These are phyloP conservation scores for Canna indica DNA, from an alignment of 176 grass and related monocot genomes.

Conservation along the genomic window DNA sequence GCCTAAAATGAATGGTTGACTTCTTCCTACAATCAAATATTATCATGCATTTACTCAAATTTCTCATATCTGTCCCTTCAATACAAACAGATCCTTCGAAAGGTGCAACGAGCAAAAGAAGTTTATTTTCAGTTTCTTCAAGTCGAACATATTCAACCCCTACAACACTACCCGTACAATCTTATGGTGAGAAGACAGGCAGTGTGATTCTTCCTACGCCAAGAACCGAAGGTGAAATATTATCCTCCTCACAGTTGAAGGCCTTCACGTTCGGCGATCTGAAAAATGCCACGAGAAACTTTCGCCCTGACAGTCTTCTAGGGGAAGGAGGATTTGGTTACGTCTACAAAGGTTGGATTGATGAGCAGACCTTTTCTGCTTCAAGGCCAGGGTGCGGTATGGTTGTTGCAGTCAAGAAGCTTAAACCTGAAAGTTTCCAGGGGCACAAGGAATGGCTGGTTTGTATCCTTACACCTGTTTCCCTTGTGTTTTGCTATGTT, in stretches of 20 bases:
- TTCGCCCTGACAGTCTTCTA: constrained; percentile 18
- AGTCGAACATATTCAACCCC: constrained; percentile 12
- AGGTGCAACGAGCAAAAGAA: background rate
- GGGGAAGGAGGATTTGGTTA: constrained; percentile 28
- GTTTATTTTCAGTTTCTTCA: constrained; percentile 13
- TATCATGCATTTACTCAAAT: background rate
- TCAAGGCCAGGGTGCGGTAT: constrained; percentile 20
- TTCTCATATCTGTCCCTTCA: background rate
- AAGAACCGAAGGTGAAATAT: constrained; percentile 22
- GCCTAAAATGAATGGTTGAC: background rate
- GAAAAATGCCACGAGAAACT: constrained; percentile 23
- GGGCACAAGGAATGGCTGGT: constrained; percentile 33
- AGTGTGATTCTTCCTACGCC: constrained; percentile 17
- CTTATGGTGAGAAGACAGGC: background rate
- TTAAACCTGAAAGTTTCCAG: constrained; percentile 23
- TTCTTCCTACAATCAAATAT: background rate
- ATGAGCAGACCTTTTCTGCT: constrained; percentile 17
- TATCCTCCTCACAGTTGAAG: constrained; percentile 22
- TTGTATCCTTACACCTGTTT: background rate
- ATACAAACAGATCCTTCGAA: background rate
- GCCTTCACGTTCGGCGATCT: constrained; percentile 17
- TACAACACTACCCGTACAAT: background rate
- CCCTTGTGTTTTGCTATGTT: background rate
- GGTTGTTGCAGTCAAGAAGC: constrained; percentile 26
- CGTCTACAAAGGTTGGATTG: constrained; percentile 30